phyloP scores from a whole-genome alignment of 2,329 filamentous ascomycete genomes.

The Ophiostoma piceae region DNA sequence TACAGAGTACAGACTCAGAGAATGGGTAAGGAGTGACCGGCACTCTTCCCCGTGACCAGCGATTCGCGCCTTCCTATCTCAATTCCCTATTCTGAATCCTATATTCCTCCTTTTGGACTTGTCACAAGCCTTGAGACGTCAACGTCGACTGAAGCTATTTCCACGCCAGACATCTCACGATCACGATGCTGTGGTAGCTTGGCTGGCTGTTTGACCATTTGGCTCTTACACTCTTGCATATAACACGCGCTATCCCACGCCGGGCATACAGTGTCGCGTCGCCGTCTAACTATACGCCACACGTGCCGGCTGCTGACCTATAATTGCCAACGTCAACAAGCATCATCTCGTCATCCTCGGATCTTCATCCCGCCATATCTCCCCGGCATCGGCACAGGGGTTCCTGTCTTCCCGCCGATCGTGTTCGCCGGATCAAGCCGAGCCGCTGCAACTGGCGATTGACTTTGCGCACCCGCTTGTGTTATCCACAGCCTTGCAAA shows the following conservation, averaged over 20 bases:
- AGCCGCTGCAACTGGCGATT: background rate
- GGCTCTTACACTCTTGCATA: background rate
- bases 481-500: constrained; percentile 18
- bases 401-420: background rate
- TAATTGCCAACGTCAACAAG: constrained; percentile 16
- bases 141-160: background rate
- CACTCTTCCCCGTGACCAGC: background rate
- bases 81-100: background rate
- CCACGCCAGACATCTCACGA: background rate
- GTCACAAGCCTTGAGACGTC: background rate
- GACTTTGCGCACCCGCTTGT: background rate
- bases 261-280: background rate
- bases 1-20: no score
- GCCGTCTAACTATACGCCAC: background rate
- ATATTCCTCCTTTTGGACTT: background rate
- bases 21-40: constrained; percentile 5
- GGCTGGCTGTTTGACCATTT: background rate
- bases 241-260: background rate
- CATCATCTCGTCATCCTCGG: background rate
- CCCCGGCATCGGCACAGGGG: background rate
- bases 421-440: constrained; percentile 1
- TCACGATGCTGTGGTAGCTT: constrained; percentile 2
- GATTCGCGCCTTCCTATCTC: background rate
- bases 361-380: background rate
- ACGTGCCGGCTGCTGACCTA: constrained; percentile 11